Conservation (phyloP, 1,139 yeast genomes). For the Taiozyma sp. region DNA sequence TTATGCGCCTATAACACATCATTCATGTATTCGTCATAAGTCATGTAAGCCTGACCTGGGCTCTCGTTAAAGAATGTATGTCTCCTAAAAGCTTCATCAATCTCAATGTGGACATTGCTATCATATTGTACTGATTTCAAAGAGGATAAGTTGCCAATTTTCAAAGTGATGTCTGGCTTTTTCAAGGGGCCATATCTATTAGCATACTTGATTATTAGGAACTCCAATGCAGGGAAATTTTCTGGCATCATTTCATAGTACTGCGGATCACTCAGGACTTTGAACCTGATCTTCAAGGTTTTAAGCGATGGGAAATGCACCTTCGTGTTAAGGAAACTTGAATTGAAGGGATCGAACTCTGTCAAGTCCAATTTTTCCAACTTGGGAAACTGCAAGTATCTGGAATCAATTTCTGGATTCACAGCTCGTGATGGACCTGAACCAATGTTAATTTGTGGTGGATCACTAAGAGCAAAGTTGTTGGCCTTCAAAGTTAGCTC, state of each 20-base stretch:
- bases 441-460: constrained; percentile 1
- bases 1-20: neutral
- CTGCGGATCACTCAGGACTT: constrained; percentile 4
- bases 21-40: neutral
- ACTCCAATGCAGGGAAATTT: constrained; percentile 10
- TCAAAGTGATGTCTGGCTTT: constrained; percentile 13
- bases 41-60: neutral
- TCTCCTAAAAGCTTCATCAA: neutral
- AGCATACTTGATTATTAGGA: constrained; percentile 10
- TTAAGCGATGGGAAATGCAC: constrained; percentile 4
- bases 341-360: constrained; percentile 11
- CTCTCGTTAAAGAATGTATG: neutral
- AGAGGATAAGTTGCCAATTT: constrained; percentile 6
- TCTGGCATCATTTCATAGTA: constrained; percentile 3
- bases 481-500: constrained; percentile 10
- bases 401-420: neutral
- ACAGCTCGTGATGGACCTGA: neutral
- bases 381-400: constrained; percentile 2
- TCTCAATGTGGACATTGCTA: neutral
- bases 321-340: constrained; percentile 1
- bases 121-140: neutral
- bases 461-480: constrained; percentile 10
- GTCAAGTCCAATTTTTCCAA: constrained; percentile 2
- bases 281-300: constrained; percentile 1
- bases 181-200: constrained; percentile 17